Evolutionary conservation across 1,284 basidiomycete genomes (phyloP).

Genomic region (Vanrija sp.): DNA sequence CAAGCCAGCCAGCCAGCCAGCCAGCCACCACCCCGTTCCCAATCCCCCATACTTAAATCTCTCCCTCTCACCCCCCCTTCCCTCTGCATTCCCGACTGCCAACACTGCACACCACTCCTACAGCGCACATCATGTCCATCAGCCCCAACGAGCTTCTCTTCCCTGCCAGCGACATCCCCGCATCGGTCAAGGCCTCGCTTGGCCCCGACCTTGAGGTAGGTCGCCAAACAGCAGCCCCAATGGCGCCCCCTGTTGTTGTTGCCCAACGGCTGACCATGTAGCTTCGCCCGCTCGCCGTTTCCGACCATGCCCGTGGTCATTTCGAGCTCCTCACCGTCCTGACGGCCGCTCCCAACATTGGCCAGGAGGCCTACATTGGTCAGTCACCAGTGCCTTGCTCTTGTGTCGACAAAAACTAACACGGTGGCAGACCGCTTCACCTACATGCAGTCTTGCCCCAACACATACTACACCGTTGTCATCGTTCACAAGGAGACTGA

Average conservation of each 20-base stretch:
- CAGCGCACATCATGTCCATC: constrained; percentile 2
- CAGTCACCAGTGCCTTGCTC: background rate
- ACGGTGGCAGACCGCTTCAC: constrained; percentile 58
- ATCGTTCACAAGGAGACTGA: constrained; percentile 72
- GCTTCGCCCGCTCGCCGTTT: constrained; percentile 90
- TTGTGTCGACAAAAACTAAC: background rate
- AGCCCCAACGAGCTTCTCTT: constrained; percentile 30
- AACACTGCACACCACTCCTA: background rate
- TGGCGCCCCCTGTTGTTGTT: background rate
- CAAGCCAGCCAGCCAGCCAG: no score
- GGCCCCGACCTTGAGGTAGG: constrained; percentile 31
- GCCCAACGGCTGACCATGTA: constrained; percentile 37
- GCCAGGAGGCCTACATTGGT: constrained; percentile 60
- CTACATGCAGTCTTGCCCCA: constrained; percentile 45
- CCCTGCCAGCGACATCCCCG: constrained; percentile 29
- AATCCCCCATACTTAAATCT: no score
- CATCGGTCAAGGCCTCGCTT: constrained; percentile 19
- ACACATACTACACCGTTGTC: constrained; percentile 77
- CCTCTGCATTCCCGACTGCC: background rate
- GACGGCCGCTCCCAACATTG: constrained; percentile 69
- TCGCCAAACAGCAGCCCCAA: background rate
- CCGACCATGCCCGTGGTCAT: constrained; percentile 79
- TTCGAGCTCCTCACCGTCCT: constrained; percentile 78
- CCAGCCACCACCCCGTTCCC: no score
- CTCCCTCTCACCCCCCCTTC: background rate